Percentiles rank a stretch among this genome's conserved stretches.
Conservation (phyloP, 768 basidiomycete species). For the Austroboletus eburneus region DNA sequence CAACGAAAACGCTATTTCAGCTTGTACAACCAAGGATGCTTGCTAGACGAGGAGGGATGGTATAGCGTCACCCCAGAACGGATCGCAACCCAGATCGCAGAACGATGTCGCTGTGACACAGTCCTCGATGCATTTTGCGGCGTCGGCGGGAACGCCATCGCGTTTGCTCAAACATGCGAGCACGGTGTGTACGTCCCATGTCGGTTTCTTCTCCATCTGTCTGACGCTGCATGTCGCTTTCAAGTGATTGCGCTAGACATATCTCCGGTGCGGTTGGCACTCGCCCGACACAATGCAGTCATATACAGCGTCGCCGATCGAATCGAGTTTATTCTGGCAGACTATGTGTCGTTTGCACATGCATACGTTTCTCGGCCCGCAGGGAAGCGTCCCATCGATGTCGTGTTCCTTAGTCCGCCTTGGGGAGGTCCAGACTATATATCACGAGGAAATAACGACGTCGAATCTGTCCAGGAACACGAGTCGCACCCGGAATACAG, state of each 20-base stretch:
- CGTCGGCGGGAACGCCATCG: conserved; percentile 96
- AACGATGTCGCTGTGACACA: conserved; percentile 80
- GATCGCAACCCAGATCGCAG: conserved; percentile 90
- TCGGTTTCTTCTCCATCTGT: not conserved
- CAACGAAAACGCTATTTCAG: conserved; percentile 84
- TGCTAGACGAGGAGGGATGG: conserved; percentile 97
- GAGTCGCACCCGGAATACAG: conserved; percentile 64
- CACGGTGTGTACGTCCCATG: conserved; percentile 55
- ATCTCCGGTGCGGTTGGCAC: conserved; percentile 76
- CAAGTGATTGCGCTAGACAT: conserved; percentile 93
- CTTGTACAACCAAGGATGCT: conserved; percentile 72
- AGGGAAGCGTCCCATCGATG: conserved; percentile 61
- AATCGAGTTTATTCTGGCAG: conserved; percentile 89
- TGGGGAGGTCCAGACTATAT: conserved; percentile 90
- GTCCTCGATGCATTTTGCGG: conserved; percentile 96
- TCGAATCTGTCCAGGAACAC: conserved; percentile 12
- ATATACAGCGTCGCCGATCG: conserved; percentile 94
- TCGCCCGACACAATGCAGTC: conserved; percentile 90
- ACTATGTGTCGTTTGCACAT: conserved; percentile 78
- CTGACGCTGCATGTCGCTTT: not conserved
- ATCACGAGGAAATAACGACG: conserved; percentile 1
- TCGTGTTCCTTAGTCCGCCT: conserved; percentile 90
- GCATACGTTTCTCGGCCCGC: conserved; percentile 37
- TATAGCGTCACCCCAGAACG: conserved; percentile 93
- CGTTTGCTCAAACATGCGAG: conserved; percentile 95